phyloP scores from a whole-genome alignment of 108 stramenopile genomes.

The Discostella stelligeroides region DNA sequence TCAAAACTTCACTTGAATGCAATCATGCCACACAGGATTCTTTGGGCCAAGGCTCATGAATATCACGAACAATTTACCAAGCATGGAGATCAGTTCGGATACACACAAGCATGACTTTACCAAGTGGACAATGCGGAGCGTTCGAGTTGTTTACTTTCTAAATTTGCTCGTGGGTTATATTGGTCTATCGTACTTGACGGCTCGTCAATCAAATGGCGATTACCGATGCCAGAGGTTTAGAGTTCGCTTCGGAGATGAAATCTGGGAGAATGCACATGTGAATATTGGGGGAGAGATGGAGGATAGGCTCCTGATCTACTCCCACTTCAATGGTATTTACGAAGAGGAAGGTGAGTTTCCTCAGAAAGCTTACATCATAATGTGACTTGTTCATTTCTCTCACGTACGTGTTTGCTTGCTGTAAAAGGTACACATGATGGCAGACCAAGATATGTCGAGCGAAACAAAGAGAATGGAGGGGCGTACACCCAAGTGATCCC shows the following conservation, averaged over 20 bases:
- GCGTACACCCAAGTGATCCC: constrained; percentile 8
- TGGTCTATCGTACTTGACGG: background rate
- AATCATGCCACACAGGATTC: constrained; percentile 7
- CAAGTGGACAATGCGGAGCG: background rate
- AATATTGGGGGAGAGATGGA: background rate
- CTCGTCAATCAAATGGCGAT: constrained; percentile 12
- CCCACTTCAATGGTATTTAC: constrained; percentile 46
- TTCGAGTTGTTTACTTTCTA: constrained; percentile 16
- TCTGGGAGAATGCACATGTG: constrained; percentile 36
- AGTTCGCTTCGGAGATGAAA: constrained; percentile 30
- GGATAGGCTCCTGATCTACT: constrained; percentile 25
- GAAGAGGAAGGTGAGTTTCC: constrained; percentile 19
- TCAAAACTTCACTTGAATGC: too few species aligned
- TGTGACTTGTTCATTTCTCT: too few species aligned
- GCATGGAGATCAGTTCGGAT: background rate
- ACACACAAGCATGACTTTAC: background rate
- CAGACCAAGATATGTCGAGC: constrained; percentile 30
- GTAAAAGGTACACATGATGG: background rate
- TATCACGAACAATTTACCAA: constrained; percentile 1
- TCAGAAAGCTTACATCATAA: too few species aligned
- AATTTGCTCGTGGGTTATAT: background rate
- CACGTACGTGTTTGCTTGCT: background rate
- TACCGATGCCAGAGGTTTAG: constrained; percentile 15
- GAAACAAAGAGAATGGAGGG: constrained; percentile 28
- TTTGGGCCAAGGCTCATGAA: constrained; percentile 4